These are phyloP conservation scores for Erodium moschatum DNA, from an alignment of 441 rosid species.

Conservation along the genomic window DNA sequence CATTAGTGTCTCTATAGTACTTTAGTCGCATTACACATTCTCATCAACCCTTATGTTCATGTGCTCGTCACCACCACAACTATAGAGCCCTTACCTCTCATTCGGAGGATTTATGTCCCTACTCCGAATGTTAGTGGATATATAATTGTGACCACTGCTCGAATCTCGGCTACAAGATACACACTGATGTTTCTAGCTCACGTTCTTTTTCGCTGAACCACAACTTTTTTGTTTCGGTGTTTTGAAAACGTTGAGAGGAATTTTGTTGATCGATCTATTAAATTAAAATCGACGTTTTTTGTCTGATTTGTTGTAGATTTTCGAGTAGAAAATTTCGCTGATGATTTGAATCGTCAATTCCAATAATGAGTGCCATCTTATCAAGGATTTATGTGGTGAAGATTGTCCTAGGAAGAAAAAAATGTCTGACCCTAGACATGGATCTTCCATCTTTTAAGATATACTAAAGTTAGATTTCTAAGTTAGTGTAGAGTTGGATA, in stretches of 20 bases:
- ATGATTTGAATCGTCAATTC: neutral
- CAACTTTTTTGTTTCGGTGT: neutral
- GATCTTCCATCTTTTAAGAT: too few species aligned
- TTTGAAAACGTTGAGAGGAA: neutral
- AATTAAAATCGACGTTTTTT: too few species aligned
- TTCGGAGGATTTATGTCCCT: neutral
- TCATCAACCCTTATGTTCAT: neutral
- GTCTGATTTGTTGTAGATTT: too few species aligned
- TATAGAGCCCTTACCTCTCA: neutral
- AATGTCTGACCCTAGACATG: too few species aligned
- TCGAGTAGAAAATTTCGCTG: neutral
- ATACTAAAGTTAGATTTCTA: too few species aligned
- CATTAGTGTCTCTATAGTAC: neutral
- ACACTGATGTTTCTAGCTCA: neutral
- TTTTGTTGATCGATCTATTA: too few species aligned
- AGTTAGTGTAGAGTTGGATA: too few species aligned
- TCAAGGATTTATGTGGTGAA: conserved; percentile 3
- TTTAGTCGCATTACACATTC: neutral
- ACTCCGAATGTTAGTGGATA: neutral
- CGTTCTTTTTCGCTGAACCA: neutral
- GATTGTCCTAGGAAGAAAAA: neutral
- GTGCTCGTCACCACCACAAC: neutral
- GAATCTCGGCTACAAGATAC: neutral
- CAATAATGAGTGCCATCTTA: neutral
- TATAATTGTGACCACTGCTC: neutral